phyloP scores from a whole-genome alignment of 179 eudicot genomes.

The Silene vulgaris region DNA sequence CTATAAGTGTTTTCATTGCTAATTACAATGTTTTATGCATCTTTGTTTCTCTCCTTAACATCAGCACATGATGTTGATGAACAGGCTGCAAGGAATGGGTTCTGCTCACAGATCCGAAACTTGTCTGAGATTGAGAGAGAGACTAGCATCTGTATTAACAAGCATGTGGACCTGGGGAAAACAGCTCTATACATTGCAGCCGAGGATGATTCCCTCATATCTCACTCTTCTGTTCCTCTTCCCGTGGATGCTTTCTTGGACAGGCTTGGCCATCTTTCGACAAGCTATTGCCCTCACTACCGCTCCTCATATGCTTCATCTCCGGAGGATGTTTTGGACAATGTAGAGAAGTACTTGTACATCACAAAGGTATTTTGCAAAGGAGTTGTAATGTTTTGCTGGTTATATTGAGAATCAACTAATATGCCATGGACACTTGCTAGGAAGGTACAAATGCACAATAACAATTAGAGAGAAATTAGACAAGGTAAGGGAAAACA shows the following conservation, averaged over 20 bases:
- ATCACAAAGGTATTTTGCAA: conserved; percentile 51
- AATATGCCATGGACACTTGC: background rate
- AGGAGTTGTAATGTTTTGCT: background rate
- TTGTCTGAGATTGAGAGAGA: conserved; percentile 67
- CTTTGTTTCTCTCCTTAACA: background rate
- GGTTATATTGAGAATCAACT: background rate
- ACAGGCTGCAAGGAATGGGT: conserved; percentile 74
- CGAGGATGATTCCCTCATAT: conserved; percentile 85
- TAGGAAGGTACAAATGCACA: background rate
- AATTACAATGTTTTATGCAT: no score
- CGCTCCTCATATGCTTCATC: conserved; percentile 57
- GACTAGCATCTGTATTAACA: conserved; percentile 71
- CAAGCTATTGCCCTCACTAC: conserved; percentile 60
- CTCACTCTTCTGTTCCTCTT: conserved; percentile 90
- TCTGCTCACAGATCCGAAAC: conserved; percentile 49
- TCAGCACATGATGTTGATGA: conserved; percentile 16
- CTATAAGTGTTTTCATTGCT: no score
- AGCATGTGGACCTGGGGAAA: conserved; percentile 65
- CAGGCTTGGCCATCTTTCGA: conserved; percentile 64
- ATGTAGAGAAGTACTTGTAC: conserved; percentile 68
- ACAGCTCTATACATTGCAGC: conserved; percentile 78
- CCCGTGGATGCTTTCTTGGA: conserved; percentile 79
- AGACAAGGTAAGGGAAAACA: background rate
- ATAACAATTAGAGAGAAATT: background rate
- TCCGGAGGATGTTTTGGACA: conserved; percentile 59